phyloP scores from a whole-genome alignment of 169 alveolate species.

The Eimeria mitis region DNA sequence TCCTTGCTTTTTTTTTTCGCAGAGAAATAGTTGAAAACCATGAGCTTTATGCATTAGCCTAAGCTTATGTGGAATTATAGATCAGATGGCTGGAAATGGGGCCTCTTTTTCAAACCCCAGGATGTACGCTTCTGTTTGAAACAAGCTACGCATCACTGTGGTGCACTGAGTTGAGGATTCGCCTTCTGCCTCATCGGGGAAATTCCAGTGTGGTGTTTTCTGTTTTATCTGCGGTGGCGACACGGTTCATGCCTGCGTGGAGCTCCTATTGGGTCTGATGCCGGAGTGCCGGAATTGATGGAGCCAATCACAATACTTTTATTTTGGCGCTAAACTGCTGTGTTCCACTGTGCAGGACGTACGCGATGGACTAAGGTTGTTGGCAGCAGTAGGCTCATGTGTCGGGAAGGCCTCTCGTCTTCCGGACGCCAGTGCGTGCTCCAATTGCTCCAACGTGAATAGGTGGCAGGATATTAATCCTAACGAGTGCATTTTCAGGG shows the following conservation, averaged over 20 bases:
- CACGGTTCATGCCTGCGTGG: neutral
- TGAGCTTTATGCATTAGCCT: neutral
- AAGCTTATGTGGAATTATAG: no score
- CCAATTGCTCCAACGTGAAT: neutral
- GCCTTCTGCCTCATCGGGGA: neutral
- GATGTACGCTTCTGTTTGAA: neutral
- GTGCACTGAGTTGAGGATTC: neutral
- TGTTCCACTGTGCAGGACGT: neutral
- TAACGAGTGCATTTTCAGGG: neutral
- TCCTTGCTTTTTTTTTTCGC: neutral
- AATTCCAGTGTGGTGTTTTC: neutral
- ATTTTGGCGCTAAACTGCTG: neutral
- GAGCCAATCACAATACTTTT: neutral
- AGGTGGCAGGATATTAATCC: neutral
- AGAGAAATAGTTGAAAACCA: neutral
- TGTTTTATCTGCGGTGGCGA: neutral
- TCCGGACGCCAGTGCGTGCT: no score
- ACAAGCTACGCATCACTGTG: neutral
- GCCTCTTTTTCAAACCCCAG: neutral
- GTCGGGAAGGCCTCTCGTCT: neutral
- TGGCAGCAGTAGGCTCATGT: neutral
- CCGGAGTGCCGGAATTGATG: neutral
- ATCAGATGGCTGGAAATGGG: neutral
- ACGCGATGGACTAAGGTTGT: neutral
- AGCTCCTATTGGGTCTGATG: neutral